Base-by-base conservation (phyloP, 225 moss, liverwort and hornwort species). In the Bryoerythrophyllum caledonicum region DNA sequence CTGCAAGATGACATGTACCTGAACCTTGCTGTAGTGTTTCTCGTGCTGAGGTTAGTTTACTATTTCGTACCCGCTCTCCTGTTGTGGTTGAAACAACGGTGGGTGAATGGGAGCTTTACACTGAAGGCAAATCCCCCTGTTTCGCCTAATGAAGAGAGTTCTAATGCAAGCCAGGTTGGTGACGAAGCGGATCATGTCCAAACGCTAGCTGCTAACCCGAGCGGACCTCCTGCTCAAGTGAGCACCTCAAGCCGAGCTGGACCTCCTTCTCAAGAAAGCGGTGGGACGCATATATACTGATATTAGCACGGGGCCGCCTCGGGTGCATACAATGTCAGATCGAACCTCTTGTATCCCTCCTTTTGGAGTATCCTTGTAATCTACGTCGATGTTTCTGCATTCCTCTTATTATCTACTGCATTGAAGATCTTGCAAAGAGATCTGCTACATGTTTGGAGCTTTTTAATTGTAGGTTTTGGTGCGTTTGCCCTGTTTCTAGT, bases 1-100 rank as follows among this genome's bases (percentile, higher is more conserved):
- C 74, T 88, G 65, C 88, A 86, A 79, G 88, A 86, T 81, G 88
- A 88, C 24, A 83, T 84, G 78, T 88, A 86, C 67, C 74, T 88
- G 76, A 88, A 78, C 73, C 81, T 88, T 24, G 86, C 86, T 48
- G 76, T 79, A 35, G 73, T 81, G 68, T 88, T 88, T 63, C 86
- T 88, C 38, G 54, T 56, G 49, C 63, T 84, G 68, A 85, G 88
- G 83, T 73, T 86, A 65, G 72, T 86, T 34, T 86, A 72, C 44
- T 21, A 79, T 79, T 76, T 86, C 64, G 73, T 88, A 67, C 86
- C 86, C 76, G 76, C 76, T 67, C 54, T 88, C 68, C 63, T 83
- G 15, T 77, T 73, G 53, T 73, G 76, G 64, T 74, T 81, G 73
- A 88, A 86, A 76, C 48, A 27, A 32, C 64, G 32, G 46, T 86